Percentiles rank a stretch among this genome's conserved stretches.
Conservation (phyloP, 257 asterid species). For the Primulina eburnea region DNA sequence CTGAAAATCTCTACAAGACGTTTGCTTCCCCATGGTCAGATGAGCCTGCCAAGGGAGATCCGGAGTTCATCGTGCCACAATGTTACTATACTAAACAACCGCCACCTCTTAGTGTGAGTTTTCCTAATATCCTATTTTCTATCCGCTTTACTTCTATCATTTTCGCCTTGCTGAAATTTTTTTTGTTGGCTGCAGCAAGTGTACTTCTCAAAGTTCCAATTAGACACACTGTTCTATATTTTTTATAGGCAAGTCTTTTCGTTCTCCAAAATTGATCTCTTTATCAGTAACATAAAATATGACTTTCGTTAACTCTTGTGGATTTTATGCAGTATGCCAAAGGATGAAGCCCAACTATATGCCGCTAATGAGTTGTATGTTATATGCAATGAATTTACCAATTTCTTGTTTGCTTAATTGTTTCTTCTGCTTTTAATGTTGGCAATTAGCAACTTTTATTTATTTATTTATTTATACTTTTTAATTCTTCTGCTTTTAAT, state of each 20-base stretch:
- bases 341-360: conserved; percentile 88
- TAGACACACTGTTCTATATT: conserved; percentile 65
- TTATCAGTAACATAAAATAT: conserved; percentile 12
- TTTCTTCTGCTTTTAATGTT: conserved; percentile 9
- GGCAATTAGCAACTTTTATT: neutral
- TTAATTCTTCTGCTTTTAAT: conserved; percentile 8
- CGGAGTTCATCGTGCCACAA: conserved; percentile 85
- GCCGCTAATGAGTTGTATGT: conserved; percentile 95
- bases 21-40: conserved; percentile 98
- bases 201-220: conserved; percentile 35
- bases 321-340: conserved; percentile 83
- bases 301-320: conserved; percentile 17
- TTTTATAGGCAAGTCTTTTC: conserved; percentile 64
- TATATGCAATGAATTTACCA: conserved; percentile 7
- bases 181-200: conserved; percentile 68
- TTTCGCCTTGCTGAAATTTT: conserved; percentile 33
- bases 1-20: conserved; percentile 78
- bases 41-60: conserved; percentile 94
- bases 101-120: conserved; percentile 33
- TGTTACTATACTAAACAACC: conserved; percentile 75
- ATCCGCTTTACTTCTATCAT: conserved; percentile 13
- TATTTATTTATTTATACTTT: too few species aligned
- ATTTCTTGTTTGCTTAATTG: conserved; percentile 13
- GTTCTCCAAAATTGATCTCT: conserved; percentile 12
- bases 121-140: conserved; percentile 15